Conservation (phyloP, 164 flowering plant species). For the Akebia trifoliata region DNA sequence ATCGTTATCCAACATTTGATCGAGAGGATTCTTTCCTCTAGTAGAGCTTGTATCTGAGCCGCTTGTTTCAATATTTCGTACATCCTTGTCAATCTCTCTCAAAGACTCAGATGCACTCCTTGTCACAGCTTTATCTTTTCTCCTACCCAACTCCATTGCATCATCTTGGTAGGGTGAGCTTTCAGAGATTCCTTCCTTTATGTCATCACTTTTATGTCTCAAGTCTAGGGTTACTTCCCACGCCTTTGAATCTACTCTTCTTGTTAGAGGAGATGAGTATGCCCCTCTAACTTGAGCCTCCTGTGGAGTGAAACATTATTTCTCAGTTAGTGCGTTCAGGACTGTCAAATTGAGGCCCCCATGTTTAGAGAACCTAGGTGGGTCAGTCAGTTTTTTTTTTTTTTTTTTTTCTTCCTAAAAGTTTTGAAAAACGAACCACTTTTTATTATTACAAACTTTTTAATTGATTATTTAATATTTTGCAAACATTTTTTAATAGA, state of each 20-base stretch:
- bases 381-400: not conserved
- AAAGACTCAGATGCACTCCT: constrained; percentile 23
- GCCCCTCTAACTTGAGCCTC: constrained; percentile 42
- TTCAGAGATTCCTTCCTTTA: constrained; percentile 47
- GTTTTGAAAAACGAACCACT: not conserved
- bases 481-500: too few relatives aligned
- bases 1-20: constrained; percentile 31
- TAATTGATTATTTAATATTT: not conserved
- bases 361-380: not conserved
- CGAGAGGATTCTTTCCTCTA: constrained; percentile 40
- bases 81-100: constrained; percentile 47
- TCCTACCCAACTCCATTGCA: constrained; percentile 18
- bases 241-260: constrained; percentile 10
- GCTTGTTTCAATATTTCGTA: constrained; percentile 54
- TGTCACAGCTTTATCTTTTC: constrained; percentile 24
- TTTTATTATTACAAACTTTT: not conserved
- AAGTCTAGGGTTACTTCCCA: constrained; percentile 30
- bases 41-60: constrained; percentile 62
- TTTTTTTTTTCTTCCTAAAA: not conserved
- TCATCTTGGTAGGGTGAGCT: constrained; percentile 40
- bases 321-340: constrained; percentile 4
- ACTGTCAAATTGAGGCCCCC: constrained; percentile 1
- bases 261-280: constrained; percentile 28
- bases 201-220: constrained; percentile 25
- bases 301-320: constrained; percentile 26